Evolutionary conservation across 257 asterid genomes (phyloP), one percentile per base, ranked within the genome.

Genomic region (Cinchona pubescens): DNA sequence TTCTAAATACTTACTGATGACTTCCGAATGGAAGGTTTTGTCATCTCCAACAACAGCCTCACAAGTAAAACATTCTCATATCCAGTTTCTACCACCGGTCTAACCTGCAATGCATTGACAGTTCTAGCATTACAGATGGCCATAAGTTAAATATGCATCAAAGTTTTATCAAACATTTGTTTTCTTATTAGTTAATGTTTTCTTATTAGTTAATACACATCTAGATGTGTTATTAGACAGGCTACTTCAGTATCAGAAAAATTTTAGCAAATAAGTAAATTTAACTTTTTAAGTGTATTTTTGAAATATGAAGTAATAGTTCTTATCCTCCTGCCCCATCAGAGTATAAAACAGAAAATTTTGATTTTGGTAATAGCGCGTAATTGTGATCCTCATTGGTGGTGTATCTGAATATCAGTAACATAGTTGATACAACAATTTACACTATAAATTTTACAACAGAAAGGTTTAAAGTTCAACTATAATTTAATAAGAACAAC

Each of bases 71-170:
- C 2, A 82, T 92, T 94, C 74, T 94, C 99, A 46, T 92, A 94
- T 43, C 99, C 99, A 75, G 98, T 90, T 87, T 94, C 99, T 43
- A 94, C 98, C 7, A 94, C 99, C 10, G 99, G 99, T 61, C 98
- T 87, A 81, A 94, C 92, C 99, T 94, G 90, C 81, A 85, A 82
- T 53, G 77, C 69, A 74, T 64, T 42, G 65, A 76, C 23, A 78
- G 30, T 60, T 67, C 75, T 73, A 55, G 66, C 82, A 75, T 48
- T 75, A 34, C n/a, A 5, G 37, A 53, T 61, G 14, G 23, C 32
- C n/a, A 51, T 7, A 0, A 6, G 7, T 16, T 49, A 49, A 16
- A 16, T 10, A 60, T 23, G 19, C 2, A 12, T 60, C 66, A 60
- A 7, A 62, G 43, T 53, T n/a, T 53, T 29, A 19, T 6, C 60